These are phyloP conservation scores for Hypoxylon rubiginosum DNA, from an alignment of 2,329 filamentous ascomycete species.

Conservation along the genomic window DNA sequence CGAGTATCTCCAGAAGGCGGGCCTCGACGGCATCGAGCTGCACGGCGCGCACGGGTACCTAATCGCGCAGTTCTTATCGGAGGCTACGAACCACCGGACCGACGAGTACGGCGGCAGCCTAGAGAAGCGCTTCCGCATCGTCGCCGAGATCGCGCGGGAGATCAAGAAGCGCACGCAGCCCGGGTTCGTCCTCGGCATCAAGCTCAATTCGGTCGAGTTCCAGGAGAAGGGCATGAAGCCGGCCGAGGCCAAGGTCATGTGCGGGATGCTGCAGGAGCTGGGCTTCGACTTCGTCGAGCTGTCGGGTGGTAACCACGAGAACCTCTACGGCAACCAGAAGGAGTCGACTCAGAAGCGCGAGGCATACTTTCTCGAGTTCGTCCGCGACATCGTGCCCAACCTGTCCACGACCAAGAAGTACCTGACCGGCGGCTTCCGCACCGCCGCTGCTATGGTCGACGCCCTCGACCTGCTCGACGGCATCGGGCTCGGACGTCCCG, in stretches of 20 bases:
- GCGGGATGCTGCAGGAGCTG: constrained; percentile 62
- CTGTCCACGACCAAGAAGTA: constrained; percentile 65
- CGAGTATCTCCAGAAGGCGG: constrained; percentile 71
- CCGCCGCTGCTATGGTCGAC: constrained; percentile 66
- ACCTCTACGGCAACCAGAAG: constrained; percentile 63
- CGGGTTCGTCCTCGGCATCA: constrained; percentile 66
- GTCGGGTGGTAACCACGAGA: constrained; percentile 70
- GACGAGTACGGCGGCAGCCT: constrained; percentile 69
- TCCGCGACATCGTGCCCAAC: constrained; percentile 61
- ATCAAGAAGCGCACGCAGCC: constrained; percentile 50
- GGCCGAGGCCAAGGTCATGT: constrained; percentile 64
- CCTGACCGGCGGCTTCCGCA: constrained; percentile 67
- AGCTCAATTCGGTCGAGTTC: constrained; percentile 71
- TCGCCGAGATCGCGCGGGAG: constrained; percentile 60
- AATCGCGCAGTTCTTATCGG: constrained; percentile 72
- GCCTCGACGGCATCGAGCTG: constrained; percentile 66
- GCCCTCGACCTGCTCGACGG: constrained; percentile 68
- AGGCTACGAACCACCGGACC: constrained; percentile 64
- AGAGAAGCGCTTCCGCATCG: constrained; percentile 61
- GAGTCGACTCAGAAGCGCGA: constrained; percentile 68
- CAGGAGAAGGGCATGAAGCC: constrained; percentile 64
- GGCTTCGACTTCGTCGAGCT: constrained; percentile 71
- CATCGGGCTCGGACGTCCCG: constrained; percentile 66
- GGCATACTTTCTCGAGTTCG: constrained; percentile 71
- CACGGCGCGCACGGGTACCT: constrained; percentile 70